phyloP scores from a whole-genome alignment of 306 rosid genomes.

The Cucurbita argyrosperma region DNA sequence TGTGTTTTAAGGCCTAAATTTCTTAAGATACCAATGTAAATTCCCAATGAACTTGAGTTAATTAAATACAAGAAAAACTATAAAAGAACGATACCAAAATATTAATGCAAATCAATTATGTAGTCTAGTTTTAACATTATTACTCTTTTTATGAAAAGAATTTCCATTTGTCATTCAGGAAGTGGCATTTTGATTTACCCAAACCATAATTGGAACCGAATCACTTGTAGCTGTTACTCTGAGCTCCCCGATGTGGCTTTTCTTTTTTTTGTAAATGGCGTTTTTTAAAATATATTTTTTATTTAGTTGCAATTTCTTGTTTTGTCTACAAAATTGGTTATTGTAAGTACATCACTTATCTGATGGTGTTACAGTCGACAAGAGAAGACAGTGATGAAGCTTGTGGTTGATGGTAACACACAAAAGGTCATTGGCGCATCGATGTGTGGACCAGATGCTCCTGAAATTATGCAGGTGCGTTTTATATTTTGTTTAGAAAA shows the following conservation, averaged over 20 bases:
- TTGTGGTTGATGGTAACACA: slow-evolving; percentile 75
- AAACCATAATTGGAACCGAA: not conserved
- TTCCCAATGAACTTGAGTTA: not conserved
- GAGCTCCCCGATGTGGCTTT: not conserved
- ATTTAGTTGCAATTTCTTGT: not conserved
- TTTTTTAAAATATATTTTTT: not conserved
- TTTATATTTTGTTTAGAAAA: not conserved
- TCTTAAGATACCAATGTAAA: not conserved
- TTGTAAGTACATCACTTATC: no score
- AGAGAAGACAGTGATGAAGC: slow-evolving; percentile 89
- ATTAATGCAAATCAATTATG: not conserved
- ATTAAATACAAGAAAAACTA: not conserved
- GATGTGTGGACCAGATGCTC: slow-evolving; percentile 91
- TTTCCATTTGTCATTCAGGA: not conserved
- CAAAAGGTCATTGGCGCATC: slow-evolving; percentile 84
- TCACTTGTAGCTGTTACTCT: not conserved
- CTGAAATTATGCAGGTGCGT: slow-evolving; percentile 87
- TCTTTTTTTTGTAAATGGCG: not conserved
- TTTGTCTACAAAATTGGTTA: no score
- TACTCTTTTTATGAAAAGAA: not conserved
- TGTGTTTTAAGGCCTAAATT: not conserved
- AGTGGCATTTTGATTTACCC: not conserved
- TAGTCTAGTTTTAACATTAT: not conserved
- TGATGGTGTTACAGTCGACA: slow-evolving; percentile 46
- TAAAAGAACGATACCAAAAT: not conserved